These are phyloP conservation scores for Panellus pusillus DNA, from an alignment of 768 basidiomycete species.

Conservation along the genomic window DNA sequence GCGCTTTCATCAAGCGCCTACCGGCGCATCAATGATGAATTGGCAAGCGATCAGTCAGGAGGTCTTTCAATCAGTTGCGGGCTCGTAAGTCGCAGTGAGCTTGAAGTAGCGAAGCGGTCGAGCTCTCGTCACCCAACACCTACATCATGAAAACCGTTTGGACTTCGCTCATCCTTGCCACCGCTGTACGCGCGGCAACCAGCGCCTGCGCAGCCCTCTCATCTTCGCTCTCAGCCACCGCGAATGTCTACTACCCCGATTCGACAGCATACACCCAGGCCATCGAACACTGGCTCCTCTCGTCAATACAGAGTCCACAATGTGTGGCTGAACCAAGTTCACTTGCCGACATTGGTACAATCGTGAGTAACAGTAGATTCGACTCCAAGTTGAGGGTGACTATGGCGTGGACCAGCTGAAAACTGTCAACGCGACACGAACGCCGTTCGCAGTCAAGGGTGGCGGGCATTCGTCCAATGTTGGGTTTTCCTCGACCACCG, in stretches of 20 bases:
- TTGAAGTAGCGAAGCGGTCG: too few relatives aligned
- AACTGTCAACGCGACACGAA: constrained; percentile 7
- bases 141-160: too few relatives aligned
- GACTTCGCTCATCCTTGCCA: too few relatives aligned
- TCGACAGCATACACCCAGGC: constrained; percentile 16
- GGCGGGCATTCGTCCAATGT: constrained; percentile 15
- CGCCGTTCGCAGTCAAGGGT: constrained; percentile 16
- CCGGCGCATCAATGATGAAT: too few relatives aligned
- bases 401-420: constrained; percentile 2
- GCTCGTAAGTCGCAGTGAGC: too few relatives aligned
- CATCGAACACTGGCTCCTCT: constrained; percentile 13
- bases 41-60: too few relatives aligned
- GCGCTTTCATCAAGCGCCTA: too few relatives aligned
- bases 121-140: too few relatives aligned
- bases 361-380: neutral
- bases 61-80: too few relatives aligned
- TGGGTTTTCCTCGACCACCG: constrained; percentile 24
- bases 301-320: constrained; percentile 7
- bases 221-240: constrained; percentile 2
- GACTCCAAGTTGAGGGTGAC: neutral
- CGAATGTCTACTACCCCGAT: constrained; percentile 11
- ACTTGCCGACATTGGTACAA: neutral
- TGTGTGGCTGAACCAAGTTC: constrained; percentile 11
- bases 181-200: too few relatives aligned
- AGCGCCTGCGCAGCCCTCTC: constrained; percentile 3